These are phyloP conservation scores for Aureobasidium subglaciale DNA, from an alignment of 2,329 filamentous ascomycete genomes.

Conservation along the genomic window DNA sequence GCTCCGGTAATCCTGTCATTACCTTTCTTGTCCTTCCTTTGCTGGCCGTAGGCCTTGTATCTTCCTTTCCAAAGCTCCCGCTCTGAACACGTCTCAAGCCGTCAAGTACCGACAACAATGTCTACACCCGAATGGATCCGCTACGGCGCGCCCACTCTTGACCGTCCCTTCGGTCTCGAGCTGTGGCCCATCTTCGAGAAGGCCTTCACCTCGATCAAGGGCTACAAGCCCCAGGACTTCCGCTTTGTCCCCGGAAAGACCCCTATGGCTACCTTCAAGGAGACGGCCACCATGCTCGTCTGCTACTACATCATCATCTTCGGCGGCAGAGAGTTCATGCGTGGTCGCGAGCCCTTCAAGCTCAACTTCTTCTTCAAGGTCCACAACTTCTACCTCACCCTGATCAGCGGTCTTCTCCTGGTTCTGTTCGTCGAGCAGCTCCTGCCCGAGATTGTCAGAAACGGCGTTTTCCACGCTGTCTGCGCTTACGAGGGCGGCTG, in stretches of 20 bases:
- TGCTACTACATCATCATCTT: conserved; percentile 93
- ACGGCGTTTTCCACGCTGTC: conserved; percentile 84
- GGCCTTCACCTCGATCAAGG: conserved; percentile 66
- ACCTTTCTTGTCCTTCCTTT: conserved; percentile 11
- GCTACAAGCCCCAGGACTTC: conserved; percentile 83
- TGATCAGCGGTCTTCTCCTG: conserved; percentile 73
- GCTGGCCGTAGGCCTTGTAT: neutral
- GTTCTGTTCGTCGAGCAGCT: conserved; percentile 87
- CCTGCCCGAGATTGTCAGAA: conserved; percentile 69
- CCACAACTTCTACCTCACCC: conserved; percentile 91
- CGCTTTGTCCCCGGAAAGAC: conserved; percentile 73
- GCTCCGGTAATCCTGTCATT: conserved; percentile 1
- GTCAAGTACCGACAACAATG: conserved; percentile 33
- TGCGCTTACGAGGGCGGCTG: conserved; percentile 77
- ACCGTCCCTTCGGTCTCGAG: conserved; percentile 83
- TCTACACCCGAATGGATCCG: conserved; percentile 47
- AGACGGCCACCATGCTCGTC: conserved; percentile 71
- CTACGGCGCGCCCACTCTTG: conserved; percentile 64
- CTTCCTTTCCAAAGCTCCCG: neutral
- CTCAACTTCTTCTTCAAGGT: conserved; percentile 85
- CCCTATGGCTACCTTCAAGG: conserved; percentile 81
- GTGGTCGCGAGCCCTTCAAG: conserved; percentile 75
- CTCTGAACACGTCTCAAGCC: conserved; percentile 1
- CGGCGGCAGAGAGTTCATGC: conserved; percentile 87
- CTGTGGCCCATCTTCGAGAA: conserved; percentile 95